phyloP scores from a whole-genome alignment of 495 filamentous ascomycete species.

The Lophiostoma macrostomum region DNA sequence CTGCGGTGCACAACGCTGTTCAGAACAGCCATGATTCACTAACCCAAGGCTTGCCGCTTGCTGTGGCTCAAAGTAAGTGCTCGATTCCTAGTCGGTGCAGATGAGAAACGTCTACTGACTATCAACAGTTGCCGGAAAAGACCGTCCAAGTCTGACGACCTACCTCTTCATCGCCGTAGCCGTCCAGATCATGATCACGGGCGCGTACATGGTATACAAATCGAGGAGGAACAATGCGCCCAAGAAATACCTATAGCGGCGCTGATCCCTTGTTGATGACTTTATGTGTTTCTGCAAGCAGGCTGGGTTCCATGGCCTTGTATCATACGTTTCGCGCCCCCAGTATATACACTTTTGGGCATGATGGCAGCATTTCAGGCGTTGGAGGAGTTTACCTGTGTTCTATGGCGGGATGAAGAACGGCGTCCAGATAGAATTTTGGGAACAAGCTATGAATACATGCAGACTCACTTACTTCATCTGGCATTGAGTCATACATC shows the following conservation, averaged over 20 bases:
- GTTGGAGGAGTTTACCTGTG: too few relatives aligned
- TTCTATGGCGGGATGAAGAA: too few relatives aligned
- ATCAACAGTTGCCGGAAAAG: constrained; percentile 55
- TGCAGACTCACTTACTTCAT: too few relatives aligned
- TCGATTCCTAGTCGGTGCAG: constrained; percentile 29
- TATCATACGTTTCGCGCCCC: too few relatives aligned
- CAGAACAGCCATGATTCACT: constrained; percentile 68
- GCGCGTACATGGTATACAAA: constrained; percentile 77
- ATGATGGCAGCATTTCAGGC: too few relatives aligned
- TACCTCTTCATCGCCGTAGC: constrained; percentile 73
- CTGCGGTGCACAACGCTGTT: constrained; percentile 68
- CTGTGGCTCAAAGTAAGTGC: constrained; percentile 48
- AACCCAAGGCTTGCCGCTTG: constrained; percentile 55
- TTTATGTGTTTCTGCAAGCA: not conserved
- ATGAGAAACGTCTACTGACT: constrained; percentile 19
- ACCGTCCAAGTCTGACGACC: constrained; percentile 64
- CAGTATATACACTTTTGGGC: too few relatives aligned
- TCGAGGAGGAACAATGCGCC: constrained; percentile 67
- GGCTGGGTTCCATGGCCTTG: too few relatives aligned
- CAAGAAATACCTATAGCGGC: constrained; percentile 85
- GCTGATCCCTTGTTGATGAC: not conserved
- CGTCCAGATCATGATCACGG: constrained; percentile 68
- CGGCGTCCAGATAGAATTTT: too few relatives aligned
- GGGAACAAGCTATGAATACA: too few relatives aligned
- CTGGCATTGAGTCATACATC: too few relatives aligned